Percentiles rank a stretch among this genome's conserved stretches.
These are phyloP conservation scores for Sclerotinia minor DNA, from an alignment of 2,329 filamentous ascomycete species.

Conservation along the genomic window DNA sequence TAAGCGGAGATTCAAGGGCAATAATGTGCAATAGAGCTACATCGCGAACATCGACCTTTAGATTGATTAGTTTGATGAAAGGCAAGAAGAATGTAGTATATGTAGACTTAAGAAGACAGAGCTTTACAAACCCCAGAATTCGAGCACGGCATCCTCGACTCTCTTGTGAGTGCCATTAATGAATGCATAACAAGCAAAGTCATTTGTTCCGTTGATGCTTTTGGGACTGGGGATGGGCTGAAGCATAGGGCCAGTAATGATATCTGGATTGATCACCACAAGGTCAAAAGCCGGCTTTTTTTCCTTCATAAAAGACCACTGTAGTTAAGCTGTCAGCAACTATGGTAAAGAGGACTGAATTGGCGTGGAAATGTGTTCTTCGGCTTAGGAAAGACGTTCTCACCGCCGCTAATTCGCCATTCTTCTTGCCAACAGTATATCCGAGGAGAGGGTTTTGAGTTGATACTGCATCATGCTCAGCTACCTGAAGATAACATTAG, in stretches of 20 bases:
- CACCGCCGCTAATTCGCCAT: slow-evolving; percentile 60
- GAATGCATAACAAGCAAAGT: slow-evolving; percentile 50
- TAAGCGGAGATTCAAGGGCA: slow-evolving; percentile 55
- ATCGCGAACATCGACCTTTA: slow-evolving; percentile 51
- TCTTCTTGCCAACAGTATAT: slow-evolving; percentile 51
- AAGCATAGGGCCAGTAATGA: slow-evolving; percentile 61
- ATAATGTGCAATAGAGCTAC: slow-evolving; percentile 61
- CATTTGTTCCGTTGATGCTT: slow-evolving; percentile 68
- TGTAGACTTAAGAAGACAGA: slow-evolving; percentile 39
- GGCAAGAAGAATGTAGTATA: not conserved
- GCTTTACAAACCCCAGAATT: slow-evolving; percentile 33
- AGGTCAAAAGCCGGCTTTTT: slow-evolving; percentile 57
- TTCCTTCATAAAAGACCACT: slow-evolving; percentile 58
- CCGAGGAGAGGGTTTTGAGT: slow-evolving; percentile 42
- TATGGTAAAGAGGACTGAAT: not conserved
- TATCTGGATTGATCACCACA: slow-evolving; percentile 60
- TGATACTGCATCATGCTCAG: slow-evolving; percentile 42
- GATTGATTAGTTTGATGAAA: not conserved
- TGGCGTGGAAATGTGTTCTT: not conserved
- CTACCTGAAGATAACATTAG: slow-evolving; percentile 23
- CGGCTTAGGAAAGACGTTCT: not conserved
- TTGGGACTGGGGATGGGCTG: slow-evolving; percentile 61
- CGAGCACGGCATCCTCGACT: slow-evolving; percentile 29
- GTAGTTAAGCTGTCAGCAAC: not conserved
- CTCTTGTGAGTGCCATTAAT: slow-evolving; percentile 52